Percentiles rank a stretch among this genome's conserved stretches.
Conservation (phyloP, 345 rosid genomes). For the Xanthoceras sorbifolium region DNA sequence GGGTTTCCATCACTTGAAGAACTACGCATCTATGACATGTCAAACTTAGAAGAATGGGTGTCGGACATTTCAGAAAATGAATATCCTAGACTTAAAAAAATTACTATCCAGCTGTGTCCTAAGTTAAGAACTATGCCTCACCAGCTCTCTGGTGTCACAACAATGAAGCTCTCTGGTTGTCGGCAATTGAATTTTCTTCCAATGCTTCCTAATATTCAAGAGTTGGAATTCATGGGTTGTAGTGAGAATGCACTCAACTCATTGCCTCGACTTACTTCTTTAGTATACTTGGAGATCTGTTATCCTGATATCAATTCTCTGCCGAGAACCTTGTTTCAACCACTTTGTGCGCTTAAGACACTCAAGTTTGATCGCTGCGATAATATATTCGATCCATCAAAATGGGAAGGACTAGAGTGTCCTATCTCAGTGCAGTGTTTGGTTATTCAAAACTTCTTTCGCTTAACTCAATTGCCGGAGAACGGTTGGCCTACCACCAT, state of each 20-base stretch:
- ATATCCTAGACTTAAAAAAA: not conserved
- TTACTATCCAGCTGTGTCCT: not conserved
- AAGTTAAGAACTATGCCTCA: not conserved
- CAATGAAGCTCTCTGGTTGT: not conserved
- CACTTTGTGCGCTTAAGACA: not conserved
- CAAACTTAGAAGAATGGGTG: not conserved
- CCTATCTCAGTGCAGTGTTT: not conserved
- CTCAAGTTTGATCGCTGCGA: not conserved
- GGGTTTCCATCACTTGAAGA: constrained; percentile 5
- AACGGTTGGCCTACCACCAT: not conserved
- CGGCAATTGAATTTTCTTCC: not conserved
- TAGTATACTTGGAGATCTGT: not conserved
- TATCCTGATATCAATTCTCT: not conserved
- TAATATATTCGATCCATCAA: not conserved
- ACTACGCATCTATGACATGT: not conserved
- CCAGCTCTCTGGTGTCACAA: not conserved
- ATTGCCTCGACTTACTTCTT: not conserved
- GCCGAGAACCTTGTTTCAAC: not conserved
- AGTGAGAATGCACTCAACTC: not conserved
- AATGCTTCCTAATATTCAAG: not conserved
- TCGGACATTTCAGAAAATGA: not conserved
- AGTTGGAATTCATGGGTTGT: not conserved
- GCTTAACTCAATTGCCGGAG: not conserved
- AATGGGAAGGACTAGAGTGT: not conserved
- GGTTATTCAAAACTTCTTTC: not conserved